Conservation (phyloP, 768 basidiomycete genomes). For the Lyophyllum shimeji region DNA sequence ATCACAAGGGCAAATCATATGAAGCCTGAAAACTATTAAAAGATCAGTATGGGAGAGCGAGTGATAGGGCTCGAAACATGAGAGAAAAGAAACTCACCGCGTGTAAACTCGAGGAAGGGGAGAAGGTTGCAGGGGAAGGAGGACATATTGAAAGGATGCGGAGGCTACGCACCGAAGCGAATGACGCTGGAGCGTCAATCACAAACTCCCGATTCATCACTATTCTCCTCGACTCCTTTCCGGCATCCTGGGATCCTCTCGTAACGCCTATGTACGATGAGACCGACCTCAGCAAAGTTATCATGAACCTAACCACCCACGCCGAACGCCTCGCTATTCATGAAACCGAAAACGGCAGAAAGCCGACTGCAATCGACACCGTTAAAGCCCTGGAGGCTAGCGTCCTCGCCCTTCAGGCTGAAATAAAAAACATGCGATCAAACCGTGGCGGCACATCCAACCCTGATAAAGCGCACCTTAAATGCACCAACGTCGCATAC, state of each 20-base stretch:
- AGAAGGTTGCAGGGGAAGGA: neutral
- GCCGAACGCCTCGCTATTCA: no score
- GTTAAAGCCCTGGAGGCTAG: neutral
- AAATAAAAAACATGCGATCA: neutral
- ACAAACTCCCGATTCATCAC: neutral
- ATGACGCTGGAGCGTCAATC: neutral
- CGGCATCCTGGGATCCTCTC: neutral
- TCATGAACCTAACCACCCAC: no score
- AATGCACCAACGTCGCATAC: neutral
- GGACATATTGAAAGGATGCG: constrained; percentile 3
- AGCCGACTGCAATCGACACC: neutral
- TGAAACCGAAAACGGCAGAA: neutral
- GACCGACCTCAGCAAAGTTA: neutral
- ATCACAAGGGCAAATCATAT: neutral
- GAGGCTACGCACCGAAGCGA: neutral
- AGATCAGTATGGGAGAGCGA: neutral
- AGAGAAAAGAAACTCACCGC: neutral
- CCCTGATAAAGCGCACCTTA: neutral
- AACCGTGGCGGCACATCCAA: no score
- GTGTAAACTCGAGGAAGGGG: neutral
- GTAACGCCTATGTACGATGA: neutral
- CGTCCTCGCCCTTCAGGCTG: neutral
- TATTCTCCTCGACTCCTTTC: neutral
- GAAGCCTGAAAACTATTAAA: neutral
- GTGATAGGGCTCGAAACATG: neutral